Evolutionary conservation across 257 asterid genomes (phyloP), one percentile per base, ranked within the genome.

Genomic region (Gentiana dahurica): DNA sequence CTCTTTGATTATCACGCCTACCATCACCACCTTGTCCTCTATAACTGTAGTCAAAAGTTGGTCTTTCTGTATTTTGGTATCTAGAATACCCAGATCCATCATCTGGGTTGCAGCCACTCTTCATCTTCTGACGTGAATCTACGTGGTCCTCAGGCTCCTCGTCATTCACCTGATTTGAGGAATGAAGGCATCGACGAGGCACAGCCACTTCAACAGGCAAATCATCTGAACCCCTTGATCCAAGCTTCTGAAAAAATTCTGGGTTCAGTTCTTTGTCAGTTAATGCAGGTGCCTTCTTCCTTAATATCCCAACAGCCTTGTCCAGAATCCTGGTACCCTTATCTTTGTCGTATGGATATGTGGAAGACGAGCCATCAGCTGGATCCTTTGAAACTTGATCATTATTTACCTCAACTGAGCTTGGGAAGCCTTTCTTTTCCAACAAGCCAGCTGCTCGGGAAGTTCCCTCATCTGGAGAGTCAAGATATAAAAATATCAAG

Each of bases 191-290:
- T 59, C 90, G 72, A 39, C 94, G 97, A 60, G 97, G 94, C 63
- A 89, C 87, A 68, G 82, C 83, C 71, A 89, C 99, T 78, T 92
- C 99, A 24, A 92, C 98, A 64, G 97, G 87, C 64, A 86, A 77
- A 76, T 86, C 97, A 70, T 46, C 93, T 24, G 97, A 70, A 66
- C 73, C 81, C 71, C 95, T 80, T 63, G 81, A 84, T 81, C 84
- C 96, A 53, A 92, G 92, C 52, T 86, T 92, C 72, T 88, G 99
- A 77, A 92, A 92, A 73, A 92, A 92, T 73, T 89, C 94, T 0
- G 94, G 94, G 79, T 92, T 92, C 72, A 84, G 58, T 76, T 85
- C 96, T 75, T 82, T 85, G 68, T 88, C 97, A 36, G 90, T 81
- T 65, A 92, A 76, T 36, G 84, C 69, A 24, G 93, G 87, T 61